Conservation (phyloP, 140 eudicot genomes). For the Cichorium intybus region DNA sequence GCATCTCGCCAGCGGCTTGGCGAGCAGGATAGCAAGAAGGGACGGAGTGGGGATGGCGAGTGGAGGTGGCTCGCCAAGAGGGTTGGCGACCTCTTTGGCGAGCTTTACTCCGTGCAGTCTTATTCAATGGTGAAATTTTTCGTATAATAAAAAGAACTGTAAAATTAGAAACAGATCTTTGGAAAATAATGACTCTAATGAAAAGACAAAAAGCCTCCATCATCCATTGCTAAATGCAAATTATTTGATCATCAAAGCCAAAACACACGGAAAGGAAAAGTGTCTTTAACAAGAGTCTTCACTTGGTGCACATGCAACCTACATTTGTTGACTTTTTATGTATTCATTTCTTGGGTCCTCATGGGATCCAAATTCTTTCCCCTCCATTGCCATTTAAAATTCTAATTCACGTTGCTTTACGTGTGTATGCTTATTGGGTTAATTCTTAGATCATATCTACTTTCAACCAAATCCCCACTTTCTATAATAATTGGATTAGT, state of each 20-base stretch:
- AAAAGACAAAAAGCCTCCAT: no score
- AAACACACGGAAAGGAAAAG: not conserved
- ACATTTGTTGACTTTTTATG: slow-evolving; percentile 2
- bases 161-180: no score
- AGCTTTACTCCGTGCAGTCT: no score
- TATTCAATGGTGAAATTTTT: no score
- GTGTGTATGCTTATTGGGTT: not conserved
- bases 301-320: slow-evolving; percentile 9
- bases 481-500: not conserved
- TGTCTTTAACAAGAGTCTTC: not conserved
- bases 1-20: no score
- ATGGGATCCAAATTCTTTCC: not conserved
- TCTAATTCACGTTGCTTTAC: not conserved
- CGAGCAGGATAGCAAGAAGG: no score
- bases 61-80: no score
- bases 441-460: not conserved
- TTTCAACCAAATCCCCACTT: slow-evolving; percentile 1
- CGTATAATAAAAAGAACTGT: no score
- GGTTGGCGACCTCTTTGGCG: no score
- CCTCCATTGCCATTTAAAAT: not conserved
- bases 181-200: no score
- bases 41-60: no score
- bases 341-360: not conserved
- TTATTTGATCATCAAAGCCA: not conserved
- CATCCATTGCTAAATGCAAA: not conserved